A percentile compares a stretch with the other conserved stretches of the same genome.
These are phyloP conservation scores for Amanita rubescens DNA, from an alignment of 768 basidiomycete species.

Conservation along the genomic window DNA sequence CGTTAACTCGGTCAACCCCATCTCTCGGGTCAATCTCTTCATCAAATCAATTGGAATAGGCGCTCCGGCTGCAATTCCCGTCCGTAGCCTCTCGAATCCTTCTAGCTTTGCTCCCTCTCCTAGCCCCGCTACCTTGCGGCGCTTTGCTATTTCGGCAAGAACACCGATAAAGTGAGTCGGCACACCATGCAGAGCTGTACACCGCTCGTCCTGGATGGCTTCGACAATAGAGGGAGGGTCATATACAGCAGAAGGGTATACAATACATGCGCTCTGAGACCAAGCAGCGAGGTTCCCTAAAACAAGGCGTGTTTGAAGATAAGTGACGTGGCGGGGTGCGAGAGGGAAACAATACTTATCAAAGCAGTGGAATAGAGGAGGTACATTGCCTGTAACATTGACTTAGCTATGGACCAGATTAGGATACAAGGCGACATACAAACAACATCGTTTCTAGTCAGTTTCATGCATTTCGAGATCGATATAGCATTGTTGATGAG, in stretches of 20 bases:
- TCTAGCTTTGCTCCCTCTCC: slow-evolving; percentile 25
- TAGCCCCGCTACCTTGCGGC: slow-evolving; percentile 27
- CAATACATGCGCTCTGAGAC: slow-evolving; percentile 64
- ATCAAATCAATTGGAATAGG: slow-evolving; percentile 76
- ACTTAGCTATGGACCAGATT: neutral
- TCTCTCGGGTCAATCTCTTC: slow-evolving; percentile 56
- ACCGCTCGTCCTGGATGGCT: slow-evolving; percentile 57
- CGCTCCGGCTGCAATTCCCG: slow-evolving; percentile 78
- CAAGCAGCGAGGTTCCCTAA: slow-evolving; percentile 76
- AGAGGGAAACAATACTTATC: slow-evolving; percentile 49
- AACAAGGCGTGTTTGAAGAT: slow-evolving; percentile 52
- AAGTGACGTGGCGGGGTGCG: slow-evolving; percentile 9
- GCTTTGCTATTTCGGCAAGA: slow-evolving; percentile 54
- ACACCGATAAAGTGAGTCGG: slow-evolving; percentile 82
- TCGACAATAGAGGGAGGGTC: slow-evolving; percentile 63
- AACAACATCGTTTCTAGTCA: slow-evolving; percentile 58
- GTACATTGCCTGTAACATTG: slow-evolving; percentile 56
- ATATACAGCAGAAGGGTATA: slow-evolving; percentile 66
- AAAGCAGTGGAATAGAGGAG: slow-evolving; percentile 85
- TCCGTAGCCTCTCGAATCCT: slow-evolving; percentile 33
- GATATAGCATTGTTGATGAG: slow-evolving; percentile 71
- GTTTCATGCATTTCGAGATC: slow-evolving; percentile 64
- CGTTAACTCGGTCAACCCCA: slow-evolving; percentile 66
- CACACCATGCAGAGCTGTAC: slow-evolving; percentile 78
- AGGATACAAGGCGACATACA: slow-evolving; percentile 35